Percentiles rank a stretch among this genome's conserved stretches.
Evolutionary conservation across 2,329 filamentous ascomycete genomes (phyloP).

Genomic region (Zymoseptoria crescenta): DNA sequence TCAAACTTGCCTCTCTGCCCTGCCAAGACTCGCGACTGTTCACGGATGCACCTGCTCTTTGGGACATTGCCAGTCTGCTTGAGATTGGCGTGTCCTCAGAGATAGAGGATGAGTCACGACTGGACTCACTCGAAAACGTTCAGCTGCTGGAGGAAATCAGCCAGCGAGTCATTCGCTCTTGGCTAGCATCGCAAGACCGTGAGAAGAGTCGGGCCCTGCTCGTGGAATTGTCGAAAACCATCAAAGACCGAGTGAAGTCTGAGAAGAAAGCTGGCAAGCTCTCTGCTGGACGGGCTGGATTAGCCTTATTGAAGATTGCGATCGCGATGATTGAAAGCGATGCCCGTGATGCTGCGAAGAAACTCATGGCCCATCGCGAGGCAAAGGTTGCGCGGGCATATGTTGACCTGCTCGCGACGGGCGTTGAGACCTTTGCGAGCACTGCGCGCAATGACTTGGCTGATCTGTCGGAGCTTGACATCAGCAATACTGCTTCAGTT

Average conservation of each 20-base stretch:
- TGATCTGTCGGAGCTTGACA: neutral
- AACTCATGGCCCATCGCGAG: neutral
- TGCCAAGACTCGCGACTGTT: neutral
- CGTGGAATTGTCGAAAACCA: neutral
- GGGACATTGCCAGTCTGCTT: neutral
- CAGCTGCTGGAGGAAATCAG: slow-evolving; percentile 2
- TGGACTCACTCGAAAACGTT: neutral
- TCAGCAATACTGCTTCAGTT: neutral
- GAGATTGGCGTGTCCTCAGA: neutral
- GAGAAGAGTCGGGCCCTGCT: neutral
- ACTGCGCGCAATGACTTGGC: neutral
- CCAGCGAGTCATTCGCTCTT: neutral
- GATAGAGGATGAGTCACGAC: neutral
- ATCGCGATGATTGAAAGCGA: neutral
- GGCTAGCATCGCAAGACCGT: slow-evolving; percentile 1
- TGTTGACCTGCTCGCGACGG: neutral
- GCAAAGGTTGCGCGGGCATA: neutral
- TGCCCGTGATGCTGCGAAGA: neutral
- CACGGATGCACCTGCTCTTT: neutral
- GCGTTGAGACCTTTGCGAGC: neutral
- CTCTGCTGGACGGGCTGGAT: neutral
- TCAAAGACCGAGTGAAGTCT: neutral
- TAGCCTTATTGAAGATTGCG: neutral
- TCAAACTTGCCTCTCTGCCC: neutral
- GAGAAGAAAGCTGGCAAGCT: neutral